Percentiles rank a stretch among this genome's conserved stretches.
Evolutionary conservation across 352 stramenopile genomes (phyloP).

Genomic region (Globisporangium emineosum): DNA sequence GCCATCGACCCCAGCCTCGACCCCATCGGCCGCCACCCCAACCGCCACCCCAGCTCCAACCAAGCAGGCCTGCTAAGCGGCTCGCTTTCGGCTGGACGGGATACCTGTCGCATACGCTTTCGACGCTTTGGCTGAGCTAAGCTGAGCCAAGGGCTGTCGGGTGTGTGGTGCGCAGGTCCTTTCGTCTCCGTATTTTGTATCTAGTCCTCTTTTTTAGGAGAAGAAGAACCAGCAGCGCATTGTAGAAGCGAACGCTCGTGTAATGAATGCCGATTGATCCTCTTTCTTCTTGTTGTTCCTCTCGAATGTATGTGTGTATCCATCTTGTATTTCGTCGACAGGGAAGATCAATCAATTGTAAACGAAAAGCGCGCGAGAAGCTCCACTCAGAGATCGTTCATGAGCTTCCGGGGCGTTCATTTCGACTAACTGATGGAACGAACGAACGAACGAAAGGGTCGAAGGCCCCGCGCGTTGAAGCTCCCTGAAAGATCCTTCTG

Average conservation of each 20-base stretch:
- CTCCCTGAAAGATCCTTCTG: no score
- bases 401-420: not conserved
- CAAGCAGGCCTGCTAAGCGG: constrained; percentile 11
- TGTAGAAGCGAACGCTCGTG: not conserved
- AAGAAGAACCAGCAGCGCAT: not conserved
- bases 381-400: not conserved
- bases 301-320: no score
- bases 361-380: not conserved
- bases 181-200: constrained; percentile 1
- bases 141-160: not conserved
- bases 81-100: constrained; percentile 5
- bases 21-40: not conserved
- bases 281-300: not conserved
- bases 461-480: no score
- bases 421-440: not conserved
- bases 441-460: no score
- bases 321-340: not conserved
- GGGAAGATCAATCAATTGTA: not conserved
- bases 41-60: not conserved
- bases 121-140: not conserved
- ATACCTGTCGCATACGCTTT: not conserved
- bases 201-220: not conserved
- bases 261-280: not conserved
- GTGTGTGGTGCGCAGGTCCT: not conserved
- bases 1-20: not conserved